Evolutionary conservation across 2,329 filamentous ascomycete genomes (phyloP), one percentile per base, ranked within the genome.

Genomic region (Balansia obtecta): DNA sequence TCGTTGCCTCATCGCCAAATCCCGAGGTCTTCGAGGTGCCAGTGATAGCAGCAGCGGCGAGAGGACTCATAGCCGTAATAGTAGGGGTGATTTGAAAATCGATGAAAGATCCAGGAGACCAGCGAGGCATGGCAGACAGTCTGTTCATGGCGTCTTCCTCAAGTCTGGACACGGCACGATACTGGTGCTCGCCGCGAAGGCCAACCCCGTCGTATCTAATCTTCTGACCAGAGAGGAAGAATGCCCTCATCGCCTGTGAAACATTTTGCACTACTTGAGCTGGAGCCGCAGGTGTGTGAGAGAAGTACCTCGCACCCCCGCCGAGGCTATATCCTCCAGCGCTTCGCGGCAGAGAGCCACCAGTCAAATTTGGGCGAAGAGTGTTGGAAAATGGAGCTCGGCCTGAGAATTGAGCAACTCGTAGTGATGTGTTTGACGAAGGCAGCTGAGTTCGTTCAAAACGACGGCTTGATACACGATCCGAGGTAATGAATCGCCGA

Each of bases 261-360:
- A 96, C 91, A 67, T 95, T 95, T 66, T 93, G 86, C 48, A 97
- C 80, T 45, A 97, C 88, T 65, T 97, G 88, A 1, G 90, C 88
- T 39, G 88, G 89, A 8, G 84, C 80, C 10, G 87, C 85, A 1
- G 91, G 88, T 1, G 82, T 80, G 68, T 96, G 90, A 1, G 88
- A 94, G 70, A 97, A 97, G 71, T 91, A 91, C 57, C 91, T 79
- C 22, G 83, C 86, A 57, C 86, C 82, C 32, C 87, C 87, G 50
- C 76, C 69, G 39, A 87, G 70, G 55, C 76, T 76, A 64, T 98
- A 98, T n/a, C 93, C 93, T 56, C 91, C 89, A 8, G 90, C 87
- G 39, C 87, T 88, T 51, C 91, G 82, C 34, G 87, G 83, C 43
- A 96, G 71, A 22, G 88, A 83, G 41, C 91, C 90, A 45, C 89